These are phyloP conservation scores for Flaveria trinervia DNA, from an alignment of 129 eudicot species.

Conservation along the genomic window DNA sequence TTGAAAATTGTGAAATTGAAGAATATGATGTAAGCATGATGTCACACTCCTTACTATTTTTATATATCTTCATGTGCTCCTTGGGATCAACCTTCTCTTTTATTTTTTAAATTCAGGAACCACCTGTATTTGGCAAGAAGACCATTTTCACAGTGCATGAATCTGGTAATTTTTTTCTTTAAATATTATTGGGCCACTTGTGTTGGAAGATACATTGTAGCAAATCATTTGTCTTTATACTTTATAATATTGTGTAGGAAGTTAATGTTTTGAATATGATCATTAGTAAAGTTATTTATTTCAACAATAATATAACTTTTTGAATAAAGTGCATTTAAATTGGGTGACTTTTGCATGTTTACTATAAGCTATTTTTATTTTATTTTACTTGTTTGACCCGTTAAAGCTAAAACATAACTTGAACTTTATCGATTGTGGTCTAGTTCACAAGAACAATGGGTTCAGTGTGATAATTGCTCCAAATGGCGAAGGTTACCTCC, in stretches of 20 bases:
- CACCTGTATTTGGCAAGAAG: constrained; percentile 90
- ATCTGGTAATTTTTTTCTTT: constrained; percentile 54
- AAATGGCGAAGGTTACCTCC: constrained; percentile 1
- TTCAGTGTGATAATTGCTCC: constrained; percentile 3
- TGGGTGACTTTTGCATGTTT: neutral
- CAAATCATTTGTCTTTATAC: neutral
- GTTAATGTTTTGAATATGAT: neutral
- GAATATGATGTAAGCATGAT: constrained; percentile 70
- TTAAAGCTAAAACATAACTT: neutral
- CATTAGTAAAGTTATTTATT: neutral
- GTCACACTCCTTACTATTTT: neutral
- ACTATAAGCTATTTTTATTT: neutral
- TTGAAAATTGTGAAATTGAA: constrained; percentile 72
- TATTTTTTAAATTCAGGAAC: constrained; percentile 48
- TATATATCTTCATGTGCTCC: neutral
- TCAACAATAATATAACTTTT: neutral
- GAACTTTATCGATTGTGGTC: neutral
- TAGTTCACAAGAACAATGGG: constrained; percentile 10
- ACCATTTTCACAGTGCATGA: constrained; percentile 65
- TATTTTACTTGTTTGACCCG: neutral
- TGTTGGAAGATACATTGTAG: neutral
- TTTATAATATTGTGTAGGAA: no score
- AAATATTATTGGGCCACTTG: neutral
- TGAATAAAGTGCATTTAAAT: neutral
- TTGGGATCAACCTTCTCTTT: neutral